These are phyloP conservation scores for Psilocybe cyanescens DNA, from an alignment of 768 basidiomycete species.

Conservation along the genomic window DNA sequence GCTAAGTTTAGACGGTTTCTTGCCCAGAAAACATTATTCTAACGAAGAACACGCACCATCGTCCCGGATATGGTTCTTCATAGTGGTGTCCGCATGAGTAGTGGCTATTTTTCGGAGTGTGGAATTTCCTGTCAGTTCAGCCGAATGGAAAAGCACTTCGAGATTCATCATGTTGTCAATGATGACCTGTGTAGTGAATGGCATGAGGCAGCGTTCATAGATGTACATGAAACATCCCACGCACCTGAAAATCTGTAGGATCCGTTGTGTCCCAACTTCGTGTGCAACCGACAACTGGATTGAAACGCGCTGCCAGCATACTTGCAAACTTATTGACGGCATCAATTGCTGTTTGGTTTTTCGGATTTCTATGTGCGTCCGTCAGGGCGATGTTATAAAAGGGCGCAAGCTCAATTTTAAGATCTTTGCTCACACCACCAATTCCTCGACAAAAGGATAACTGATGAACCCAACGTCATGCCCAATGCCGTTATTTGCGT, in stretches of 20 bases:
- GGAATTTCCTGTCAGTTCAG: conserved; percentile 59
- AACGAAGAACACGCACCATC: conserved; percentile 51
- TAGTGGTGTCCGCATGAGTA: conserved; percentile 68
- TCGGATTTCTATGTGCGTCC: conserved; percentile 47
- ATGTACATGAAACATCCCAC: conserved; percentile 9
- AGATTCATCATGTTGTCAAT: conserved; percentile 86
- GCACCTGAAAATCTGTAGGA: conserved; percentile 61
- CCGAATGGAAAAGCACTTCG: conserved; percentile 64
- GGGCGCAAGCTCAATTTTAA: background rate
- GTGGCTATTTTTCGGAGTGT: conserved; percentile 64
- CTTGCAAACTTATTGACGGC: conserved; percentile 62
- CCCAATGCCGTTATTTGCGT: conserved; percentile 50
- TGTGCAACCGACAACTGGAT: conserved; percentile 64
- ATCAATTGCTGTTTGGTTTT: conserved; percentile 56
- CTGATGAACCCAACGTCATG: conserved; percentile 78
- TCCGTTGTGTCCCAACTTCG: conserved; percentile 68
- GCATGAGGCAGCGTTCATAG: background rate
- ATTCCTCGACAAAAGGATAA: conserved; percentile 68
- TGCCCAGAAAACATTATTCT: background rate
- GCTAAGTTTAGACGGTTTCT: conserved; percentile 6
- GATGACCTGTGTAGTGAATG: conserved; percentile 48
- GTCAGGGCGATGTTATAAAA: background rate
- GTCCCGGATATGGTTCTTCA: conserved; percentile 64
- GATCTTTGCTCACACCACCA: conserved; percentile 49
- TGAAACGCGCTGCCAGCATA: conserved; percentile 61